Conservation (phyloP, 2,329 filamentous ascomycete species). For the Curvularia eragrostidis region DNA sequence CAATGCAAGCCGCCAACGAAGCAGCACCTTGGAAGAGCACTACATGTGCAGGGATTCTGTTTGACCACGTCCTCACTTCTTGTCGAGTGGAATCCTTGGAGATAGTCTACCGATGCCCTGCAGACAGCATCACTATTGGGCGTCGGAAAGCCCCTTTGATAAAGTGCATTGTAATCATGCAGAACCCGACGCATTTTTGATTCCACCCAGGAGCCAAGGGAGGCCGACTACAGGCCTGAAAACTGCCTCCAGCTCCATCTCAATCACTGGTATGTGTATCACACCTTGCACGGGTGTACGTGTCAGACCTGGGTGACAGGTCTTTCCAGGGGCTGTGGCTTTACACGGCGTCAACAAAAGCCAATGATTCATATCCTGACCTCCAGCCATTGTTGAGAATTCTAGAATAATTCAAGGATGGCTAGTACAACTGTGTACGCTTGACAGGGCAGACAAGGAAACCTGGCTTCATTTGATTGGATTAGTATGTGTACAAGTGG, state of each 20-base stretch:
- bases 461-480: background rate
- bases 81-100: background rate
- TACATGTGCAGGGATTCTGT: background rate
- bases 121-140: background rate
- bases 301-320: background rate
- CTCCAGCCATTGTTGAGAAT: background rate
- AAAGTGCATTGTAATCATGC: background rate
- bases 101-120: background rate
- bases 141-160: background rate
- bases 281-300: background rate
- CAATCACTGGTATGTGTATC: background rate
- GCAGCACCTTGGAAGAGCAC: background rate
- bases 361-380: background rate
- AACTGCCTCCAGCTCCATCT: background rate
- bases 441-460: background rate
- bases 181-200: background rate
- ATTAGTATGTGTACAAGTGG: background rate
- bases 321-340: background rate
- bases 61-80: background rate
- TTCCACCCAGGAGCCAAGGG: background rate
- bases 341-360: background rate
- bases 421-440: no score
- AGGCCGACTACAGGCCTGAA: background rate
- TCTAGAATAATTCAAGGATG: background rate
- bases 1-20: background rate